Evolutionary conservation across 495 filamentous ascomycete genomes (phyloP), one percentile per base, ranked within the genome.

Genomic region (Hyaloscypha finlandica): DNA sequence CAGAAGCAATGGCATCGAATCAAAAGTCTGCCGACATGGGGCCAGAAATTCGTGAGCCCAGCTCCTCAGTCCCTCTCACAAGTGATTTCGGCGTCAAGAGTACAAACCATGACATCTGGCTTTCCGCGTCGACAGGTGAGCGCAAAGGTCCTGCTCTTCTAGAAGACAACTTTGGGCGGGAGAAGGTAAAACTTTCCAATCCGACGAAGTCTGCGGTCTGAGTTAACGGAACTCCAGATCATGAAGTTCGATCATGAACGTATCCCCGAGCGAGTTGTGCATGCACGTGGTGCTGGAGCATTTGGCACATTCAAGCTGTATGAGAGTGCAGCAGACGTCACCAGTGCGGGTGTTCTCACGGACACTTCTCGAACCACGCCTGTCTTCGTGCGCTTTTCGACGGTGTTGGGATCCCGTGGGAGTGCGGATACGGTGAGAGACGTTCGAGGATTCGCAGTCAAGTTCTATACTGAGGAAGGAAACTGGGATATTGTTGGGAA

Each of bases 231-330:
- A 32, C 19, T 65, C 16, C 55, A 93, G 90, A 91, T 93, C 55
- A 85, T 87, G 74, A 85, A 87, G 65, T 94, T 96, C 73, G 92
- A 95, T 71, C 92, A 95, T 69, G 92, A 96, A 76, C 85, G 92
- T 61, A 94, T 95, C 61, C 92, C 92, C 3, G 92, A 96, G 77
- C 83, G 93, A 60, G 92, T 96, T 16, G 92, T 97, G 6, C 93
- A 97, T 73, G 93, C 93, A 32, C 90, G 93, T 37, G 93, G 92
- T 25, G 80, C 85, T 16, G 93, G 88, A 45, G 93, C 93, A 20
- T 96, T 95, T 71, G 93, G 93, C 14, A 92, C 84, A 33, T 96
- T 96, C 80, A 90, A 81, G 62, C 78, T 96, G 2, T 82, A 84
- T 64, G 83, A 94, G 76, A 89, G 87, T 69, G 86, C 87, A 51